These are phyloP conservation scores for Blastomyces gilchristii DNA, from an alignment of 2,329 filamentous ascomycete genomes.

Conservation along the genomic window DNA sequence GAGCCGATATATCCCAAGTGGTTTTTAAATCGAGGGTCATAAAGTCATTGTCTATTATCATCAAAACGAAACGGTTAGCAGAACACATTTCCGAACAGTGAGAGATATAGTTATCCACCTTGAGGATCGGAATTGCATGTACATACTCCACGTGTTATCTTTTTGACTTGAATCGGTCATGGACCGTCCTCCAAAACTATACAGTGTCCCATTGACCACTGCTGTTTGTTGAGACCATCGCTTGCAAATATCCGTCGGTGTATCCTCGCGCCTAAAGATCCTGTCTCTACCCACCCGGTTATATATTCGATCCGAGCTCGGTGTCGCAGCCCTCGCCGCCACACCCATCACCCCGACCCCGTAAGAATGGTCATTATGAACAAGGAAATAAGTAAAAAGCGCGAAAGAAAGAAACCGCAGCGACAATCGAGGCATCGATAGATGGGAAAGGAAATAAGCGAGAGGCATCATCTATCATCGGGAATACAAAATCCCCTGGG, in stretches of 20 bases:
- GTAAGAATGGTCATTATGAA: not conserved
- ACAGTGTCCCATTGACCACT: conserved; percentile 63
- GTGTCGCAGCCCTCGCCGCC: not conserved
- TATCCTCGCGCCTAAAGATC: conserved; percentile 25
- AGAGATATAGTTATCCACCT: not conserved
- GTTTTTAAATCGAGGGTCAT: conserved; percentile 60
- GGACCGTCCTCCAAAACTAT: conserved; percentile 63
- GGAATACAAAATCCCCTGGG: not conserved
- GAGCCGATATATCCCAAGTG: conserved; percentile 58
- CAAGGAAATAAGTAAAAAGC: not conserved
- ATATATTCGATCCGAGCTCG: not conserved
- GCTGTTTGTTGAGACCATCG: conserved; percentile 59
- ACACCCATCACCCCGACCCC: not conserved
- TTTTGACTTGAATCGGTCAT: conserved; percentile 49
- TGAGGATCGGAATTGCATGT: not conserved
- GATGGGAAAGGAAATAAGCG: not conserved
- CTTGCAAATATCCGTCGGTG: conserved; percentile 49
- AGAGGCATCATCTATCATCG: not conserved
- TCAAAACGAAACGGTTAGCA: not conserved
- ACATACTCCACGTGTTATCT: conserved; percentile 58
- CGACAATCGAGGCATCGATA: conserved; percentile 2
- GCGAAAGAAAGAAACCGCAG: conserved; percentile 2
- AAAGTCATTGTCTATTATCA: conserved; percentile 54
- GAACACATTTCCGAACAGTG: not conserved
- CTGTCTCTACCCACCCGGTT: not conserved